phyloP scores from a whole-genome alignment of 257 asterid species.

The Rauvolfia tetraphylla region DNA sequence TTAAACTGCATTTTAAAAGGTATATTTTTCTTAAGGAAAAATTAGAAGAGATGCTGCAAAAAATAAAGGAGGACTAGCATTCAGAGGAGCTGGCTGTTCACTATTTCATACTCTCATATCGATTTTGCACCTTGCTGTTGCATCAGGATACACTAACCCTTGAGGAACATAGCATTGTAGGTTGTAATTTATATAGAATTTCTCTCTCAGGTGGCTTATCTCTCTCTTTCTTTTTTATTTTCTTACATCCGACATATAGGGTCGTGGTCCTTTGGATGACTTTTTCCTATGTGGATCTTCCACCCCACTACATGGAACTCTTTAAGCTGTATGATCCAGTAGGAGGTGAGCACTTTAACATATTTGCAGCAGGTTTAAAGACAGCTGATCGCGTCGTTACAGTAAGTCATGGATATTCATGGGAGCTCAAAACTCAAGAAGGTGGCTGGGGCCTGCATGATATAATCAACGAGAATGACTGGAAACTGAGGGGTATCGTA shows the following conservation, averaged over 20 bases:
- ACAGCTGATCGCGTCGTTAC: conserved; percentile 83
- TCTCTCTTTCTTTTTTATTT: not conserved
- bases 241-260: conserved; percentile 42
- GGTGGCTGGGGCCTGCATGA: conserved; percentile 97
- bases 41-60: not conserved
- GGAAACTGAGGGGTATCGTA: conserved; percentile 87
- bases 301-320: conserved; percentile 60
- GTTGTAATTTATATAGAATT: not conserved
- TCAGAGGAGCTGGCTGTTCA: not conserved
- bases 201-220: not conserved
- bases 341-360: conserved; percentile 93
- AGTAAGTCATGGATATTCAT: conserved; percentile 80
- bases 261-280: conserved; percentile 89
- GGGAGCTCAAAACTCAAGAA: conserved; percentile 86
- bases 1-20: not conserved
- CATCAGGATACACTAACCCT: not conserved
- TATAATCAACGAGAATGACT: conserved; percentile 65
- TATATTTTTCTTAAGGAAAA: not conserved
- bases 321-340: conserved; percentile 77
- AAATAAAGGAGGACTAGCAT: not conserved
- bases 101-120: not conserved
- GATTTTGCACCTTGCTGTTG: too few species aligned
- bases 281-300: conserved; percentile 63
- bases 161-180: not conserved
- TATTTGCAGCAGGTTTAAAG: conserved; percentile 92